Evolutionary conservation across 176 grass and related monocot genomes (phyloP).

Genomic region (Echinochloa phyllopogon): DNA sequence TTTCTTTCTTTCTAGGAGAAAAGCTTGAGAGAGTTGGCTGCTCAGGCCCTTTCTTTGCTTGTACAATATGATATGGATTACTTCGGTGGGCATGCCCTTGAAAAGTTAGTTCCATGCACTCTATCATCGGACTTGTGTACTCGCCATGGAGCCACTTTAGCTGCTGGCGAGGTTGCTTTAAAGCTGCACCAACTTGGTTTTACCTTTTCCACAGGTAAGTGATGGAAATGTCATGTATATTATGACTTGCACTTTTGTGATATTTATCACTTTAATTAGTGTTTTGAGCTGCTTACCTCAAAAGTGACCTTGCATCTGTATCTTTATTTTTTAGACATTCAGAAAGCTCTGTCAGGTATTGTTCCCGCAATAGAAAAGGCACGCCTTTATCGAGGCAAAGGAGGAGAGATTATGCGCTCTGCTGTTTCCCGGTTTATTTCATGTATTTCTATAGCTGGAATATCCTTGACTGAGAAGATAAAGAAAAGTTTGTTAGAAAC

Average conservation of each 20-base stretch:
- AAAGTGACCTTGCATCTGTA: constrained; percentile 25
- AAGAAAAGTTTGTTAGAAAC: constrained; percentile 89
- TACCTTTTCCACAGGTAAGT: constrained; percentile 65
- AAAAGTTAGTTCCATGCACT: constrained; percentile 85
- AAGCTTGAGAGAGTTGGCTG: constrained; percentile 78
- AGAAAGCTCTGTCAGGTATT: constrained; percentile 79
- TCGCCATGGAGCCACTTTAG: constrained; percentile 95
- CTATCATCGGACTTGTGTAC: constrained; percentile 90
- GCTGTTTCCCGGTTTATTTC: constrained; percentile 93
- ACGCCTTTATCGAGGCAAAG: constrained; percentile 94
- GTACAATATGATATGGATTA: constrained; percentile 83
- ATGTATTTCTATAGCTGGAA: constrained; percentile 77
- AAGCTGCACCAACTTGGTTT: constrained; percentile 75
- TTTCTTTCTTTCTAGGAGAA: constrained; percentile 73
- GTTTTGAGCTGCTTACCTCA: constrained; percentile 22
- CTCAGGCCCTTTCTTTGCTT: constrained; percentile 84
- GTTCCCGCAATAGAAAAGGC: constrained; percentile 95
- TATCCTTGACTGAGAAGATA: constrained; percentile 86
- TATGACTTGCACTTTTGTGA: background rate
- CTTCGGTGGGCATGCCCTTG: constrained; percentile 72
- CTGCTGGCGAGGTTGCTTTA: constrained; percentile 76
- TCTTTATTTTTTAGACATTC: constrained; percentile 62
- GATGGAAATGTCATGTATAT: constrained; percentile 22
- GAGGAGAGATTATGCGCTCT: constrained; percentile 95
- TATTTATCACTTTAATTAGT: constrained; percentile 10